Evolutionary conservation across 257 asterid species (phyloP), one percentile per base, ranked within the genome.

Genomic region (Oldenlandia corymbosa): DNA sequence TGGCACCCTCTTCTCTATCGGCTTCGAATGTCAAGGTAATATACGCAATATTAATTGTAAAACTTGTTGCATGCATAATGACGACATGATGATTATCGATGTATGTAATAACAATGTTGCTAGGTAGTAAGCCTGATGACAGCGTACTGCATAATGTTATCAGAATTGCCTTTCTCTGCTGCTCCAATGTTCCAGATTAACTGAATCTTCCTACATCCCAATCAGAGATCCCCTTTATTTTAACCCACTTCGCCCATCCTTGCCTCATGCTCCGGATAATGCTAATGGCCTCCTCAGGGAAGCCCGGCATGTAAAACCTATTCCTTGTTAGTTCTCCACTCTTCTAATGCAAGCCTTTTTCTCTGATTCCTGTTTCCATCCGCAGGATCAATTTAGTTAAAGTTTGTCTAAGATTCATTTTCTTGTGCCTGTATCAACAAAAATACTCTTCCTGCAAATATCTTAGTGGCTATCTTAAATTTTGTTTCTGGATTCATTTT

Each of bases 1-100:
- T 70, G 73, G 68, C 52, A 50, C 66, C 67, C 9, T 65, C 76
- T 37, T 73, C 76, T 70, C 50, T 70, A 13, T 37, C 58, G 51
- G 47, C 68, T 7, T 70, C 79, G 3, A 61, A 58, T 61, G 54
- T 36, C 57, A 66, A 75, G 76, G 79, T 70, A 67, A 60, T 24
- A 43, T 42, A 17, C 21, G 5, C 54, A 23, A 5, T 7, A 11
- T 65, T 28, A 23, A 21, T 59, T 42, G 48, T 42, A 3, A 9
- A 9, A n/a, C n/a, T 58, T 58, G 12, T 12, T 36, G 51, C 26
- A 39, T 16, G 36, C 14, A 60, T 45, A 50, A 20, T 48, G 10
- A 17, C 30, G 28, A n/a, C 55, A 18, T 47, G 66, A 27, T 30
- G 27, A 26, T 45, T 45, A 45, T 45, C 50, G 6, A 55, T 17